A percentile compares a stretch with the other conserved stretches of the same genome.
Evolutionary conservation across 2,329 filamentous ascomycete species (phyloP).

Genomic region (Corynespora cassiicola): DNA sequence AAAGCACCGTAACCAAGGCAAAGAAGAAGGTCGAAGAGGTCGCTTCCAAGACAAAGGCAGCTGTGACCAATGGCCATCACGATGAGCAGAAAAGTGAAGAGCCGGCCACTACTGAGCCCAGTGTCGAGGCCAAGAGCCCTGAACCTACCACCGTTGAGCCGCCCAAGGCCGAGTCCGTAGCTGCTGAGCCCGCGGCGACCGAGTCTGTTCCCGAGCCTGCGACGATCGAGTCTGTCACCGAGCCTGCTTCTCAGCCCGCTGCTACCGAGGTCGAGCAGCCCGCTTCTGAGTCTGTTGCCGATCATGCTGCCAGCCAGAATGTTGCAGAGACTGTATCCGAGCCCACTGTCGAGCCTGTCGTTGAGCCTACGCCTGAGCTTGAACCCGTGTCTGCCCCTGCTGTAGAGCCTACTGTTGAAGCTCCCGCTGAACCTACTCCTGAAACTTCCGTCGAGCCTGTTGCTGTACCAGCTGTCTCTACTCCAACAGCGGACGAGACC

Average conservation of each 20-base stretch:
- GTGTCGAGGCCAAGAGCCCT: neutral
- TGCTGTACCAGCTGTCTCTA: neutral
- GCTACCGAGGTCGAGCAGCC: constrained; percentile 4
- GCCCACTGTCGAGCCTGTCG: constrained; percentile 1
- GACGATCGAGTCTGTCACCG: constrained; percentile 14
- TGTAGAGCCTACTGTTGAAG: constrained; percentile 2
- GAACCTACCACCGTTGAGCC: constrained; percentile 2
- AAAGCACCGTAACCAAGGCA: constrained; percentile 34
- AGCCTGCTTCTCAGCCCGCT: constrained; percentile 10
- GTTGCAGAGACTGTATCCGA: neutral
- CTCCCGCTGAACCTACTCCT: constrained; percentile 5
- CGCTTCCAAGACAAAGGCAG: constrained; percentile 41
- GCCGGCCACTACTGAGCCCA: neutral
- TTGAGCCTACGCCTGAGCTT: constrained; percentile 3
- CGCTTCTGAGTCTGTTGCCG: constrained; percentile 1
- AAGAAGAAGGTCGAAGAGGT: constrained; percentile 46
- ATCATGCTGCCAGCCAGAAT: no score
- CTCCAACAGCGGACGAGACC: constrained; percentile 1
- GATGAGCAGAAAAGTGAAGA: constrained; percentile 16
- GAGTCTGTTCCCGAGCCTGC: constrained; percentile 2
- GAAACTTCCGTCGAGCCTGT: no score
- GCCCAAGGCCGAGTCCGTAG: no score
- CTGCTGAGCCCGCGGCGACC: neutral
- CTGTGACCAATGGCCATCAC: constrained; percentile 33
- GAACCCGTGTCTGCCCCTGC: no score